These are phyloP conservation scores for Solanum sparsipilum DNA, from an alignment of 257 asterid species.

Conservation along the genomic window DNA sequence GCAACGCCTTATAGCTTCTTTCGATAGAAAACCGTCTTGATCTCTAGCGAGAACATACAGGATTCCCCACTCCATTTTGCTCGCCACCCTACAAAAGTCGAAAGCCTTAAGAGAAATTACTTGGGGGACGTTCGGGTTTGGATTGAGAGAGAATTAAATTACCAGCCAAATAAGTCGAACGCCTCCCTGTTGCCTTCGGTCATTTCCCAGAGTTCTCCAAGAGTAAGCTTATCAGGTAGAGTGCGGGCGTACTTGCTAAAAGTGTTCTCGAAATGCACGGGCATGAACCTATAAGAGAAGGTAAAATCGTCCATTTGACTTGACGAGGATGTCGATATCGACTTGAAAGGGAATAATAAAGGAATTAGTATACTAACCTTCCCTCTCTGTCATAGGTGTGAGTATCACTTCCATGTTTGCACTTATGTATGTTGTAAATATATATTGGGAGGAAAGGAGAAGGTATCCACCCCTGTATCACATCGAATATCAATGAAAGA, in stretches of 20 bases:
- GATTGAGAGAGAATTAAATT: neutral
- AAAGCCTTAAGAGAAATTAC: neutral
- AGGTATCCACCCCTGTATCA: conserved; percentile 66
- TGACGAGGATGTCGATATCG: rapidly evolving
- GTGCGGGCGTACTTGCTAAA: conserved; percentile 60
- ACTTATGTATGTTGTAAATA: conserved; percentile 54
- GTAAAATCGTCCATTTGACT: neutral
- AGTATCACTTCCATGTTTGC: conserved; percentile 82
- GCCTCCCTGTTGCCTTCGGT: conserved; percentile 51
- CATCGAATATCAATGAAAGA: neutral
- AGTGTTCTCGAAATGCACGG: conserved; percentile 60
- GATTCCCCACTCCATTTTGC: conserved; percentile 57
- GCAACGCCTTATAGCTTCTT: conserved; percentile 77
- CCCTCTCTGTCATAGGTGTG: conserved; percentile 71
- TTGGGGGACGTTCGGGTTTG: neutral
- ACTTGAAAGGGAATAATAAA: neutral
- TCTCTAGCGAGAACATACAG: conserved; percentile 66
- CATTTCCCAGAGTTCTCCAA: conserved; percentile 66
- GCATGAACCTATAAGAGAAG: conserved; percentile 33
- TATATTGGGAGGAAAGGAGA: conserved; percentile 67
- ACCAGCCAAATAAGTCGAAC: conserved; percentile 40
- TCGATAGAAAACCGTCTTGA: conserved; percentile 59
- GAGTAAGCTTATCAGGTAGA: conserved; percentile 62
- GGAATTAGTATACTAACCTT: conserved; percentile 24
- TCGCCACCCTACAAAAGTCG: conserved; percentile 9